phyloP scores from a whole-genome alignment of 2,329 filamentous ascomycete species.

The Cordyceps militaris region DNA sequence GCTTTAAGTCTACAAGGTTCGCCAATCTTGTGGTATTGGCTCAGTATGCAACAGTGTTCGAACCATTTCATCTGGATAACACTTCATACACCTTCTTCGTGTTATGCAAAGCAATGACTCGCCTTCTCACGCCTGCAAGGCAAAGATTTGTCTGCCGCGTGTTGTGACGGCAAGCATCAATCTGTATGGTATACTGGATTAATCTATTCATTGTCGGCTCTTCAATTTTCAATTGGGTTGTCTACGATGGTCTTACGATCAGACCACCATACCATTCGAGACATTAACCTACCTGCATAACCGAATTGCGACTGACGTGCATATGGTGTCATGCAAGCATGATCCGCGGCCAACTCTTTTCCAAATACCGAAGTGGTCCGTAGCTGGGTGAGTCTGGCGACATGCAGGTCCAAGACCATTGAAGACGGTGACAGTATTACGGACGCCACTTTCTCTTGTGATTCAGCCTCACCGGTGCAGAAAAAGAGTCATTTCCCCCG shows the following conservation, averaged over 20 bases:
- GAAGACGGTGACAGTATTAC: background rate
- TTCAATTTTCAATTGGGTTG: background rate
- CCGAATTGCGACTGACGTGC: background rate
- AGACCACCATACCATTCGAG: background rate
- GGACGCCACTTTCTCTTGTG: background rate
- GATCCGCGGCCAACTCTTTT: background rate
- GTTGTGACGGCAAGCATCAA: no score
- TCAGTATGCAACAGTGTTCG: background rate
- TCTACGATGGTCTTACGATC: background rate
- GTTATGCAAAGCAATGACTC: no score
- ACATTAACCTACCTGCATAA: background rate
- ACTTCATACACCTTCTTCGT: no score
- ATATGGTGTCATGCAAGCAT: background rate
- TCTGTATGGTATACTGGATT: no score
- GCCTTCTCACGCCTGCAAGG: no score
- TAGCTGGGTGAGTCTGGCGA: background rate
- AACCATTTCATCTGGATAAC: background rate
- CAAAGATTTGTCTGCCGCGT: no score
- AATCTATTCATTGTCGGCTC: no score
- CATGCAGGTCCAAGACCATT: background rate
- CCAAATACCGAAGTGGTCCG: background rate
- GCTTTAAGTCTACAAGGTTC: slow-evolving; percentile 23
- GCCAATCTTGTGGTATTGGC: background rate
- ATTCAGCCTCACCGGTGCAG: slow-evolving; percentile 1
- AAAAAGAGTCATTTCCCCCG: background rate